Percentiles rank a stretch among this genome's conserved stretches.
These are phyloP conservation scores for Penicillium soppii DNA, from an alignment of 495 filamentous ascomycete genomes.

Conservation along the genomic window DNA sequence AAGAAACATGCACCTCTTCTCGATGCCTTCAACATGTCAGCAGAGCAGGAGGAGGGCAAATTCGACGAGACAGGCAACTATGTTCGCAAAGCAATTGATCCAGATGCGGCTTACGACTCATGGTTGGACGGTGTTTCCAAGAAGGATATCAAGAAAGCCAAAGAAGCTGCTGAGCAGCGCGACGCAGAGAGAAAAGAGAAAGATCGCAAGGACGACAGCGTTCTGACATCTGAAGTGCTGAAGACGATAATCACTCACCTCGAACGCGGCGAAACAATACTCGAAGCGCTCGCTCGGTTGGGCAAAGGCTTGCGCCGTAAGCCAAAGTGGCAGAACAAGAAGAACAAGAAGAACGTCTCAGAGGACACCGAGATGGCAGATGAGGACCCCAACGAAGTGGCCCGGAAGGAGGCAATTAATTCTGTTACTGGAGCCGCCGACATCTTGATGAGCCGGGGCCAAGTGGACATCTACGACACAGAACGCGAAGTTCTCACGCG, in stretches of 20 bases:
- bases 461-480: slow-evolving; percentile 84
- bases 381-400: slow-evolving; percentile 69
- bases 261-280: slow-evolving; percentile 79
- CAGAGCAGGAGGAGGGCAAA: slow-evolving; percentile 86
- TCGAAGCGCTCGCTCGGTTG: slow-evolving; percentile 84
- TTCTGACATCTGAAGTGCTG: slow-evolving; percentile 73
- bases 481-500: slow-evolving; percentile 82
- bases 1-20: slow-evolving; percentile 95
- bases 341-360: slow-evolving; percentile 54
- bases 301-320: slow-evolving; percentile 65
- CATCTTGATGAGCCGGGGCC: slow-evolving; percentile 74
- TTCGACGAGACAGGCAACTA: slow-evolving; percentile 92
- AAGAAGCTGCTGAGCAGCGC: slow-evolving; percentile 82
- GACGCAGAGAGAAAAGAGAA: slow-evolving; percentile 71
- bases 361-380: slow-evolving; percentile 67
- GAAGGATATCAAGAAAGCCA: slow-evolving; percentile 86
- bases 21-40: slow-evolving; percentile 92
- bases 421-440: slow-evolving; percentile 87
- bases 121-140: slow-evolving; percentile 93
- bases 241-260: slow-evolving; percentile 67
- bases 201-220: slow-evolving; percentile 67
- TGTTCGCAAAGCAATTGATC: slow-evolving; percentile 84
- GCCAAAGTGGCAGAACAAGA: slow-evolving; percentile 59
- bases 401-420: slow-evolving; percentile 70
- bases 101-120: slow-evolving; percentile 84